Conservation (phyloP, 768 basidiomycete species). For the Mycena galopus region DNA sequence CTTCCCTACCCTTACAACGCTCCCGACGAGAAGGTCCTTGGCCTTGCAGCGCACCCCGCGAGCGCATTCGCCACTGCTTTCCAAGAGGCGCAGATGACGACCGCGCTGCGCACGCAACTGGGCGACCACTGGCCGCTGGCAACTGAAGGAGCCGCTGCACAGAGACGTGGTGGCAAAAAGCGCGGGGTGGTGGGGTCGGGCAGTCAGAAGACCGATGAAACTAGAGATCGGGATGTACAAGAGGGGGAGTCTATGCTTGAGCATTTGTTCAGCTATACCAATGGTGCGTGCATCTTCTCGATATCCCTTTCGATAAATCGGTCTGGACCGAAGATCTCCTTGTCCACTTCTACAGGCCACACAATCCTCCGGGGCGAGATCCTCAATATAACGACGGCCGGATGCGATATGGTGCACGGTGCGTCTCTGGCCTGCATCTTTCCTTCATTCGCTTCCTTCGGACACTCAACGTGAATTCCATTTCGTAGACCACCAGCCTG, state of each 20-base stretch:
- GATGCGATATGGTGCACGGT: constrained; percentile 55
- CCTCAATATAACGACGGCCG: constrained; percentile 59
- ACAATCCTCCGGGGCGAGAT: constrained; percentile 59
- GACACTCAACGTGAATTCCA: background rate
- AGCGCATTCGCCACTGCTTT: constrained; percentile 66
- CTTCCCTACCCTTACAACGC: constrained; percentile 61
- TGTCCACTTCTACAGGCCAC: constrained; percentile 44
- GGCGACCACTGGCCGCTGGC: constrained; percentile 63
- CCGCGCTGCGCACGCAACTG: constrained; percentile 53
- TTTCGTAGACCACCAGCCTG: constrained; percentile 63
- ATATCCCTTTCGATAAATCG: background rate
- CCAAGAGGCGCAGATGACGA: constrained; percentile 57
- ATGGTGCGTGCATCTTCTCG: too few relatives aligned
- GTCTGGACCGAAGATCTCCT: background rate
- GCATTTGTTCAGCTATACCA: constrained; percentile 66
- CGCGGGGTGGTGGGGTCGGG: constrained; percentile 33
- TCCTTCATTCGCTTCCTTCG: background rate
- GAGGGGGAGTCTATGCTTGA: constrained; percentile 64
- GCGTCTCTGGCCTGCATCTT: background rate
- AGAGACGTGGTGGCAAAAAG: constrained; percentile 59
- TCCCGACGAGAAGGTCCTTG: background rate
- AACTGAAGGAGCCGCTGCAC: constrained; percentile 57
- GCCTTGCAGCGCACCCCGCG: constrained; percentile 9
- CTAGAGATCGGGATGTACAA: constrained; percentile 50
- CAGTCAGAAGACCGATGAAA: constrained; percentile 36